These are phyloP conservation scores for Mediolabrus comicus DNA, from an alignment of 108 stramenopile genomes.

Conservation along the genomic window DNA sequence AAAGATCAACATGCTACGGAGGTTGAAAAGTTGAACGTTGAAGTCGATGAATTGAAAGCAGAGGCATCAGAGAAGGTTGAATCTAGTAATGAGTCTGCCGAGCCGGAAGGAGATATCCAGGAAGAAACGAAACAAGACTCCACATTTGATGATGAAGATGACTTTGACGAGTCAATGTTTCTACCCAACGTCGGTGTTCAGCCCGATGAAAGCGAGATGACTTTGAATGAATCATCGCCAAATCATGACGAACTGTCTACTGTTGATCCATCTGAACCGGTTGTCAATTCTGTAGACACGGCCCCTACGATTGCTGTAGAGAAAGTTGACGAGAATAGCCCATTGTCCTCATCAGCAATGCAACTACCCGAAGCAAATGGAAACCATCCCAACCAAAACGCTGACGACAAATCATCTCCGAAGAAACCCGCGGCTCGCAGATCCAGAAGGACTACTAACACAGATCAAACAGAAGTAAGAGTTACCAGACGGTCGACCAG, in stretches of 20 bases:
- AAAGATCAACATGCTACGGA: conserved; percentile 7
- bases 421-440: neutral
- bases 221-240: too few species aligned
- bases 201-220: conserved; percentile 10
- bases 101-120: neutral
- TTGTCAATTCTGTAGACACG: neutral
- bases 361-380: conserved; percentile 6
- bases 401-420: neutral
- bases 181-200: conserved; percentile 22
- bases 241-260: too few species aligned
- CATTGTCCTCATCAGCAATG: conserved; percentile 10
- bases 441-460: neutral
- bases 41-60: conserved; percentile 7
- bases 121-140: neutral
- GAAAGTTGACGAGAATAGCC: neutral
- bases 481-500: neutral
- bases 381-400: neutral
- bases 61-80: neutral
- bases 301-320: neutral
- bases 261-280: neutral
- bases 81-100: neutral
- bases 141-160: conserved; percentile 19
- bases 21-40: neutral
- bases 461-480: neutral
- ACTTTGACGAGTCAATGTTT: conserved; percentile 38